Percentiles rank a stretch among this genome's conserved stretches.
These are phyloP conservation scores for Nepenthes mirabilis DNA, from an alignment of 148 eudicot species.

Conservation along the genomic window DNA sequence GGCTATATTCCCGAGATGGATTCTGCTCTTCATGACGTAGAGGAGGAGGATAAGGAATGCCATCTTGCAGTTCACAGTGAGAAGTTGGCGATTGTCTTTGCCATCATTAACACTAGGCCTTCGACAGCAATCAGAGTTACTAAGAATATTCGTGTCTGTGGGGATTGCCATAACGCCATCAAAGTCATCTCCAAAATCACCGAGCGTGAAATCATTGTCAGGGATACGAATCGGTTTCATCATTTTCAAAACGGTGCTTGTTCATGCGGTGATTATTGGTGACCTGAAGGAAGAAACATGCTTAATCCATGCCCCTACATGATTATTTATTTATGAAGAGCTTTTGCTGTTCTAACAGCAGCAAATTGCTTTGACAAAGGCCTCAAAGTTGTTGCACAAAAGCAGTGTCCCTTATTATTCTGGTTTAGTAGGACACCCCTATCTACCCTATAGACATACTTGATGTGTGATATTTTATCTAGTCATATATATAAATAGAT, in stretches of 20 bases:
- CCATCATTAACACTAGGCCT: slow-evolving; percentile 33
- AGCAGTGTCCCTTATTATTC: too few species aligned
- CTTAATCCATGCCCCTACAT: too few species aligned
- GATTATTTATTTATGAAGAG: too few species aligned
- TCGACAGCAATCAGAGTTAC: slow-evolving; percentile 44
- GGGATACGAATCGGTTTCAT: slow-evolving; percentile 66
- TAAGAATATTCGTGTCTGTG: slow-evolving; percentile 69
- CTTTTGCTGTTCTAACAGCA: too few species aligned
- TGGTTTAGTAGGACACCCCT: too few species aligned
- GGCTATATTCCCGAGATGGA: slow-evolving; percentile 57
- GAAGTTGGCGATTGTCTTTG: slow-evolving; percentile 58
- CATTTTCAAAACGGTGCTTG: slow-evolving; percentile 47
- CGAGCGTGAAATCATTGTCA: slow-evolving; percentile 39
- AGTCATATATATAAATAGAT: too few species aligned
- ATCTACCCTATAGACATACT: too few species aligned
- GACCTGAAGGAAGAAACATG: slow-evolving; percentile 3
- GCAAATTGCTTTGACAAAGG: too few species aligned
- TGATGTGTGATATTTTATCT: too few species aligned
- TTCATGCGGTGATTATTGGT: slow-evolving; percentile 80
- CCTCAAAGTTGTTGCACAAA: too few species aligned
- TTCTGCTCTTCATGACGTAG: slow-evolving; percentile 61
- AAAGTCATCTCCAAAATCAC: slow-evolving; percentile 59
- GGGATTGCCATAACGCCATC: slow-evolving; percentile 62
- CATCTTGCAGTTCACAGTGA: slow-evolving; percentile 65
- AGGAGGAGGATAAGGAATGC: slow-evolving; percentile 65